Evolutionary conservation across 2,329 filamentous ascomycete genomes (phyloP), one percentile per base, ranked within the genome.

Genomic region (Tympanopsis confertula): DNA sequence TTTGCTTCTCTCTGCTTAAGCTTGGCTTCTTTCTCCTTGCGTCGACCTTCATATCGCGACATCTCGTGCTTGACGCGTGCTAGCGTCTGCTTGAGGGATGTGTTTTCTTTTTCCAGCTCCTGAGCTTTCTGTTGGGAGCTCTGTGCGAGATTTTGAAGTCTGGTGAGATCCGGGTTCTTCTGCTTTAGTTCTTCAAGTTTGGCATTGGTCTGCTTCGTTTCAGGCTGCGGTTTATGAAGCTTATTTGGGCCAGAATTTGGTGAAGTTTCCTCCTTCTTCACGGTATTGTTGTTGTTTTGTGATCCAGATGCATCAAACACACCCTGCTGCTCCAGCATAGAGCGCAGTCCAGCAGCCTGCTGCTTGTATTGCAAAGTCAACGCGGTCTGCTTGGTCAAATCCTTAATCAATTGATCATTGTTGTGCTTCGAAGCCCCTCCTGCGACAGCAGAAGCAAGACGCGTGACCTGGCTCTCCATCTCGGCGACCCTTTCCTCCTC

Each of bases 401-500:
- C 57, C 20, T 57, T 56, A 20, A 64, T 51, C 40, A 65, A 44
- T 29, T 56, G 49, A 39, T 63, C 59, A 35, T 57, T 59, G 26
- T 59, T 51, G n/a, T 43, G 46, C 13, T 51, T 48, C 4, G 45
- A 47, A 22, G 45, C 22, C 42, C 53, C 49, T 4, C 46, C 50
- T 5, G 54, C 52, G 53, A 62, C 59, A 1, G 53, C 53, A 20
- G 59, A 56, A 5, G 61, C 61, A 37, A 65, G 52, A 5, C 56
- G 55, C 15, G 59, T 53, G 13, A 65, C 58, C 38, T 57, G 59
- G 5, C 50, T 50, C 43, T 65, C 62, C 59, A 65, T 63, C 29
- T 58, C 56, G 5, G 54, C 48, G 18, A 63, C 59, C 43, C 58
- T 63, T 17, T 52, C 50, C 37, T 63, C 57, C 44, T 78, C 71